Evolutionary conservation across 2,329 filamentous ascomycete species (phyloP).

Genomic region (Zalaria obscura): DNA sequence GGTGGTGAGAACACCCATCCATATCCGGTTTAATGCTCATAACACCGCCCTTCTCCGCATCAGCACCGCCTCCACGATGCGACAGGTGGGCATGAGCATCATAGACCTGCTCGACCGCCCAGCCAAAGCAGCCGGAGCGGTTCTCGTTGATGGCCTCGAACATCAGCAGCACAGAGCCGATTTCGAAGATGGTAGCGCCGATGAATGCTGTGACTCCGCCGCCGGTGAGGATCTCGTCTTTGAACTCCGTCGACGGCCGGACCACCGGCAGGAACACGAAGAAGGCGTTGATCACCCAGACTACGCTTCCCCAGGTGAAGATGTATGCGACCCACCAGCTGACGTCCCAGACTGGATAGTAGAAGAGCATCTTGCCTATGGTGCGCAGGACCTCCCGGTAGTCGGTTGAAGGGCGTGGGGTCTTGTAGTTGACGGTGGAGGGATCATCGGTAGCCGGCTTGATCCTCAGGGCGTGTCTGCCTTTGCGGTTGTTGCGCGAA

Average conservation of each 20-base stretch:
- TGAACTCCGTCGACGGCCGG: conserved; percentile 38
- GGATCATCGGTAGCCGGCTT: conserved; percentile 8
- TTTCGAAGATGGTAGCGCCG: conserved; percentile 53
- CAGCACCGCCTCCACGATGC: conserved; percentile 2
- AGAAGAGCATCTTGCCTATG: conserved; percentile 34
- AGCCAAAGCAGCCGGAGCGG: conserved; percentile 51
- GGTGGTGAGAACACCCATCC: conserved; percentile 20
- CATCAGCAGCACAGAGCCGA: conserved; percentile 48
- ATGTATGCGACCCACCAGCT: conserved; percentile 40
- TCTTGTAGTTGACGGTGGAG: conserved; percentile 11
- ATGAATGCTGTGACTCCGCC: conserved; percentile 51
- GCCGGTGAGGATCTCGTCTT: conserved; percentile 36
- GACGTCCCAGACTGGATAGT: conserved; percentile 41
- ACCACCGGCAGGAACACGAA: conserved; percentile 49
- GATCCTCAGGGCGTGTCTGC: conserved; percentile 23
- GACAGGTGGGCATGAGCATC: conserved; percentile 1
- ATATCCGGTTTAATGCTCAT: conserved; percentile 3
- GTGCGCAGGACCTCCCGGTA: conserved; percentile 18
- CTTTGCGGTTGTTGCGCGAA: conserved; percentile 30
- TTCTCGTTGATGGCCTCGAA: conserved; percentile 58
- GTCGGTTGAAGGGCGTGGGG: conserved; percentile 21
- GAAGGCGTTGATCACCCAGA: conserved; percentile 42
- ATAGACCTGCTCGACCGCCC: conserved; percentile 41
- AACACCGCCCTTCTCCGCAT: background rate
- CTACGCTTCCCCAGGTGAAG: conserved; percentile 36